Evolutionary conservation across 1,284 basidiomycete genomes (phyloP), one percentile per base, ranked within the genome.

Genomic region (Hemileia vastatrix): DNA sequence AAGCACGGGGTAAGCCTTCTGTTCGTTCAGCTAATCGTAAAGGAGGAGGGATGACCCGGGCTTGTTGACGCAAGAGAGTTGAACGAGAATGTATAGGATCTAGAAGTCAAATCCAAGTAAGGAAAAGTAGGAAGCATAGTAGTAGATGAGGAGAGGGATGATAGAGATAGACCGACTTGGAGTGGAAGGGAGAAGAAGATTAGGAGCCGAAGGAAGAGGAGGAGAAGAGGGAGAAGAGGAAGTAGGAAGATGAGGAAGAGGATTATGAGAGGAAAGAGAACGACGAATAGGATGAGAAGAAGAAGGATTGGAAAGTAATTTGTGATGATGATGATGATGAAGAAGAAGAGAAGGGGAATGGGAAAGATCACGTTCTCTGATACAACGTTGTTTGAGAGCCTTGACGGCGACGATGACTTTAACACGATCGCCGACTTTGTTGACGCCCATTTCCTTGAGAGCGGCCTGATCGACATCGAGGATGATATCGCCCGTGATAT

Each of bases 381-480:
- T 44, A 67, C 82, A 83, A 67, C 71, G 77, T 64, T 83, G 82
- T 33, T 90, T 80, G 4, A 96, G 80, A 6, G 79, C 77, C 72
- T 90, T 91, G 66, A 96, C 86, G 0, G 84, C 92, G 61, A 84
- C 86, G 15, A 89, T 72, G 56, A 96, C 86, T 71, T 89, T 83
- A 15, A 95, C 84, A 55, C 90, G 79, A 75, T 96, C 92, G 4
- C 93, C 93, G 47, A 96, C 86, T 76, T 86, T 90, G 50, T 80
- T 73, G 31, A 96, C 83, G 31, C 87, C 87, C 83, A 95, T 88
- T 77, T 95, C 92, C 75, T 86, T 89, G 50, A 96, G 77, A 1
- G 84, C 86, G 3, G 80, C 77, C 77, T 90, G 87, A 71, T 95
- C 91, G 43, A 96, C 78, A 70, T 96, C 92, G 55, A 95, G 80